phyloP scores from a whole-genome alignment of 2,329 filamentous ascomycete species.

The Pseudopithomyces maydicus region DNA sequence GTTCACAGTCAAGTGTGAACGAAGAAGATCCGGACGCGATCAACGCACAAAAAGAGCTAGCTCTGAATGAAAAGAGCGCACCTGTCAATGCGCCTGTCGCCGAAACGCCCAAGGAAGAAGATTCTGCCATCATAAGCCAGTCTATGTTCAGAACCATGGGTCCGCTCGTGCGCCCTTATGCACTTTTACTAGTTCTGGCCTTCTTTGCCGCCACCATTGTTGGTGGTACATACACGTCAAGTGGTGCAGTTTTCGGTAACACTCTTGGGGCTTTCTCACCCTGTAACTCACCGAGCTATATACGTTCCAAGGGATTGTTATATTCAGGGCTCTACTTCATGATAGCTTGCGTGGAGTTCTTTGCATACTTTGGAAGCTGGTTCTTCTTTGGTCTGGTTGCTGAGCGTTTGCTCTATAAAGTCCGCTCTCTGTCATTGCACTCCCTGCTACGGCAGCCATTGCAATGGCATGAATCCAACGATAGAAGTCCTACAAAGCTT shows the following conservation, averaged over 20 bases:
- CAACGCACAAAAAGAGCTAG: conserved; percentile 23
- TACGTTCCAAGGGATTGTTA: conserved; percentile 57
- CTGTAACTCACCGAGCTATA: conserved; percentile 56
- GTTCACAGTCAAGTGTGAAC: conserved; percentile 25
- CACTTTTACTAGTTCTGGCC: conserved; percentile 53
- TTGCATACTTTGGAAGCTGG: conserved; percentile 66
- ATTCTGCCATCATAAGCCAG: conserved; percentile 24
- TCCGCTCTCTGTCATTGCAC: conserved; percentile 67
- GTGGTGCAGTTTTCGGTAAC: conserved; percentile 65
- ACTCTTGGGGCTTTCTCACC: conserved; percentile 62
- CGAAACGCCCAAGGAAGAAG: conserved; percentile 10
- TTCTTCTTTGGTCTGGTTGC: conserved; percentile 62
- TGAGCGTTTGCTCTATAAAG: conserved; percentile 67
- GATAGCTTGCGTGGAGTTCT: conserved; percentile 63
- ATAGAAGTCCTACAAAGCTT: conserved; percentile 64
- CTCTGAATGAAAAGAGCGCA: conserved; percentile 15
- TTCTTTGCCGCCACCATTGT: conserved; percentile 59
- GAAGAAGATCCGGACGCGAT: conserved; percentile 28
- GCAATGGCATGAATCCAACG: conserved; percentile 72
- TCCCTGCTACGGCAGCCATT: conserved; percentile 69
- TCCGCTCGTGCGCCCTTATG: conserved; percentile 51
- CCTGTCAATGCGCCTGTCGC: background rate
- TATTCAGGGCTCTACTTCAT: conserved; percentile 66
- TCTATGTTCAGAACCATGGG: conserved; percentile 39
- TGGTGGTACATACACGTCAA: conserved; percentile 62